Evolutionary conservation across 2,329 filamentous ascomycete genomes (phyloP).

Genomic region (Penicillium italicum): DNA sequence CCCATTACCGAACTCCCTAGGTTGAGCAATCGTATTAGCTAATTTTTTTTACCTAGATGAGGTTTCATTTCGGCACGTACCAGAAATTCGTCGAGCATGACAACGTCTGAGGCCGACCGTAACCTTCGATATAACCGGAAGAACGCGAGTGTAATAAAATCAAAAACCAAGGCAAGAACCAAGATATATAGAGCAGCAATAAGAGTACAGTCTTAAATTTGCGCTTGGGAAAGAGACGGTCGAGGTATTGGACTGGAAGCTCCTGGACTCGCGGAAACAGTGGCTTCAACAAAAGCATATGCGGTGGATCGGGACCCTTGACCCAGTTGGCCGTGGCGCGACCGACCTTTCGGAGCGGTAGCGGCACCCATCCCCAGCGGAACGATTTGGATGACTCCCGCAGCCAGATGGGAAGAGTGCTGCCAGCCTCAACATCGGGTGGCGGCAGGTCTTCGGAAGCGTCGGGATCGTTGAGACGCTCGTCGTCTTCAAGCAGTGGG

Average conservation of each 20-base stretch:
- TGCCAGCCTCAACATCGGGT: slow-evolving; percentile 30
- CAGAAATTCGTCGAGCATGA: slow-evolving; percentile 48
- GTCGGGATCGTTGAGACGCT: slow-evolving; percentile 33
- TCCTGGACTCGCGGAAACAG: slow-evolving; percentile 47
- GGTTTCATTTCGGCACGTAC: slow-evolving; percentile 24
- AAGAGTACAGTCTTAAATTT: slow-evolving; percentile 45
- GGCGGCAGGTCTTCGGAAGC: slow-evolving; percentile 32
- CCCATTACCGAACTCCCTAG: slow-evolving; percentile 42
- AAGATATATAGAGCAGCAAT: slow-evolving; percentile 42
- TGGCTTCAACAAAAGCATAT: slow-evolving; percentile 45
- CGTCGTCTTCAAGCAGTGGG: slow-evolving; percentile 35
- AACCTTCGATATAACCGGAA: slow-evolving; percentile 48
- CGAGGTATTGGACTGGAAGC: slow-evolving; percentile 43
- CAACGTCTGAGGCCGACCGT: slow-evolving; percentile 45
- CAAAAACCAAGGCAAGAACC: slow-evolving; percentile 48
- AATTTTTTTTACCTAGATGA: neutral
- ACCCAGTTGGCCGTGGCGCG: slow-evolving; percentile 45
- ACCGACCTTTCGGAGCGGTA: slow-evolving; percentile 44
- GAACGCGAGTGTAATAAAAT: slow-evolving; percentile 46
- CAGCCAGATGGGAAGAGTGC: slow-evolving; percentile 45
- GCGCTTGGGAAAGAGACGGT: slow-evolving; percentile 45
- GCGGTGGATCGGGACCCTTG: slow-evolving; percentile 48
- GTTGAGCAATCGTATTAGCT: slow-evolving; percentile 12
- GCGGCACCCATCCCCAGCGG: slow-evolving; percentile 48
- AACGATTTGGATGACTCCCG: slow-evolving; percentile 47